Percentiles rank a stretch among this genome's conserved stretches.
These are phyloP conservation scores for Pseudogymnoascus sp. DNA, from an alignment of 2,329 filamentous ascomycete species.

Conservation along the genomic window DNA sequence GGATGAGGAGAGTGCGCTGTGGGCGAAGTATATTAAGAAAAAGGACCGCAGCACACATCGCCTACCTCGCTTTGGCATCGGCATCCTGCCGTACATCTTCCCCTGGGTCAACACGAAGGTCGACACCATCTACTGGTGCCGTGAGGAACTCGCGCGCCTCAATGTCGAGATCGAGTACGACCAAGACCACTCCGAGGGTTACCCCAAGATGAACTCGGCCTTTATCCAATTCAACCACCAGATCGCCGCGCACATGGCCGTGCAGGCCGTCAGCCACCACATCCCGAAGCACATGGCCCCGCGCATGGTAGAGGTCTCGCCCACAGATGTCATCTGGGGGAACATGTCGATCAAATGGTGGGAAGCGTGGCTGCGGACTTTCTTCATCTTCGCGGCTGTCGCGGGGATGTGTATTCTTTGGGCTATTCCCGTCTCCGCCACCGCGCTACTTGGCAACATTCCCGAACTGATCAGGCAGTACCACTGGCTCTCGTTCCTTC, in stretches of 20 bases:
- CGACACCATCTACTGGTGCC: slow-evolving; percentile 88
- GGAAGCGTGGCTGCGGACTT: slow-evolving; percentile 61
- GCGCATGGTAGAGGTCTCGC: slow-evolving; percentile 84
- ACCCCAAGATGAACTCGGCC: slow-evolving; percentile 87
- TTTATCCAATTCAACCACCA: slow-evolving; percentile 99
- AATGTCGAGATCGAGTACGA: slow-evolving; percentile 90
- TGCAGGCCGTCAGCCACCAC: slow-evolving; percentile 84
- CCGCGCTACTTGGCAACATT: slow-evolving; percentile 72
- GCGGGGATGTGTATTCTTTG: slow-evolving; percentile 74
- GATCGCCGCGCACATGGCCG: slow-evolving; percentile 96
- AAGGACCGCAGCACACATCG: slow-evolving; percentile 81
- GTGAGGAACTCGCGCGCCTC: slow-evolving; percentile 73
- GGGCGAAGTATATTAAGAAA: slow-evolving; percentile 73
- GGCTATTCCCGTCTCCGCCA: slow-evolving; percentile 85
- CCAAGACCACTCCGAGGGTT: slow-evolving; percentile 75
- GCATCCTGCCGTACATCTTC: slow-evolving; percentile 12
- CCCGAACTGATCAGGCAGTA: slow-evolving; percentile 57
- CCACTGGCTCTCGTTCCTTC: slow-evolving; percentile 62
- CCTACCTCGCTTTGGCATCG: slow-evolving; percentile 50
- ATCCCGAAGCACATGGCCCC: slow-evolving; percentile 90
- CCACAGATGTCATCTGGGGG: slow-evolving; percentile 88
- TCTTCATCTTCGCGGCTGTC: slow-evolving; percentile 56
- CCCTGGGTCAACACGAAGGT: slow-evolving; percentile 81
- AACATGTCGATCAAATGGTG: slow-evolving; percentile 97
- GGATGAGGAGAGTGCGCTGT: slow-evolving; percentile 57